Evolutionary conservation across 2,329 filamentous ascomycete species (phyloP), one percentile per base, ranked within the genome.

Genomic region (Epichloe elymi): DNA sequence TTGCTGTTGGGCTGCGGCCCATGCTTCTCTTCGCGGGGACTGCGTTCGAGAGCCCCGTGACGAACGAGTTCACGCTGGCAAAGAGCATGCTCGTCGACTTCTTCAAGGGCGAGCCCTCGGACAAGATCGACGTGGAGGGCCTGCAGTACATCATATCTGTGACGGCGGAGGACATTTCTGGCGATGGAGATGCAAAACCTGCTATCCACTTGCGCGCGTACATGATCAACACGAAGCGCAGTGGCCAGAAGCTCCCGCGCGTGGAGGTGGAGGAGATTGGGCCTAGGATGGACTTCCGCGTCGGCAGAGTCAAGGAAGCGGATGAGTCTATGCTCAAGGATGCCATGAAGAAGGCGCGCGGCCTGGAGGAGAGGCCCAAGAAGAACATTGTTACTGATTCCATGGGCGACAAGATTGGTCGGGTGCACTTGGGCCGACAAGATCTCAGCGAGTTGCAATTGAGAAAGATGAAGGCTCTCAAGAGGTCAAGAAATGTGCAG

Each of bases 381-480:
- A 98, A 98, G 85, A 98, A 98, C 69, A 85, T 98, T 60, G 80
- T 82, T 50, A 94, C 86, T 52, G 90, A 97, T 67, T 70, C 83
- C 42, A 88, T 98, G 72, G 93, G 93, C 65, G 93, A 98, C 70
- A 97, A 97, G 83, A 77, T 97, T 57, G 93, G 91, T 56, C 83
- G 89, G 59, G 86, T 98, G 56, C 93, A 98, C 67, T 70, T 95
- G 54, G 88, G 86, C 63, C 88, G 85, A 73, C 89, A 96, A 70
- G 89, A 98, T 70, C 77, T 98, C 53, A 76, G 75, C 63, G 79
- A 85, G 60, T 69, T 98, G 68, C 93, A 98, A 75, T 94, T 90
- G 49, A 83, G 93, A 64, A 98, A 98, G 81, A 97, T 98, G 90
- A 98, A 98, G 82, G 93, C 90, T 58, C 70, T 98, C 59, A 98